These are phyloP conservation scores for Paracoccidioides lutzii DNA, from an alignment of 2,329 filamentous ascomycete species.

Conservation along the genomic window DNA sequence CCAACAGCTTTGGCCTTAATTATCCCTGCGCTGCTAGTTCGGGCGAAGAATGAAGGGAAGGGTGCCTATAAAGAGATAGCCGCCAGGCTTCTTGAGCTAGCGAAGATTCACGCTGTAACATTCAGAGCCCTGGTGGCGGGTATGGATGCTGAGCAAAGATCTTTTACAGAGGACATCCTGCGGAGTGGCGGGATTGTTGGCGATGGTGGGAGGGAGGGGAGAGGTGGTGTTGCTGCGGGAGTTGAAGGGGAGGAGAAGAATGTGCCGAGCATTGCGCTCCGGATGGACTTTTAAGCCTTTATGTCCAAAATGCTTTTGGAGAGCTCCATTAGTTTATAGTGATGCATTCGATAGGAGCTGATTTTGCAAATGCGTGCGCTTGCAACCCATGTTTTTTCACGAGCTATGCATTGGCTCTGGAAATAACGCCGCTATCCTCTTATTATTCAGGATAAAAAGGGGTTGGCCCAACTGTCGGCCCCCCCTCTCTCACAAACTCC, in stretches of 20 bases:
- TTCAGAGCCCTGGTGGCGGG: slow-evolving; percentile 64
- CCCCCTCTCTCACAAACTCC: no score
- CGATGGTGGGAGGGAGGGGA: slow-evolving; percentile 21
- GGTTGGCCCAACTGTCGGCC: neutral
- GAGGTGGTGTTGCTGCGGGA: slow-evolving; percentile 35
- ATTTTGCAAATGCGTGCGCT: neutral
- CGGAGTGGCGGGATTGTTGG: slow-evolving; percentile 43
- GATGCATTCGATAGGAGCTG: neutral
- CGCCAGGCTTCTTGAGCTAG: slow-evolving; percentile 64
- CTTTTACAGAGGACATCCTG: slow-evolving; percentile 70
- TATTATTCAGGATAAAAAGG: neutral
- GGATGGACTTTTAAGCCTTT: slow-evolving; percentile 74
- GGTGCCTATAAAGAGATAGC: slow-evolving; percentile 60
- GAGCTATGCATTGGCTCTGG: neutral
- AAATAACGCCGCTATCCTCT: neutral
- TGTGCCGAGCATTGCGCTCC: slow-evolving; percentile 74
- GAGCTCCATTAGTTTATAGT: neutral
- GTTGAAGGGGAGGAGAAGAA: slow-evolving; percentile 41
- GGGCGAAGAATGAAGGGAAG: slow-evolving; percentile 52
- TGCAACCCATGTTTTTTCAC: no score
- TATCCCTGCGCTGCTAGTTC: slow-evolving; percentile 60
- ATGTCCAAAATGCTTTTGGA: neutral
- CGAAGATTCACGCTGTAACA: slow-evolving; percentile 54
- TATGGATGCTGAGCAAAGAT: slow-evolving; percentile 57
- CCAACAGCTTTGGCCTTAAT: slow-evolving; percentile 56